Evolutionary conservation across 1,139 yeast species (phyloP), one percentile per base, ranked within the genome.

Genomic region (Groenewaldozyma auringiensis): DNA sequence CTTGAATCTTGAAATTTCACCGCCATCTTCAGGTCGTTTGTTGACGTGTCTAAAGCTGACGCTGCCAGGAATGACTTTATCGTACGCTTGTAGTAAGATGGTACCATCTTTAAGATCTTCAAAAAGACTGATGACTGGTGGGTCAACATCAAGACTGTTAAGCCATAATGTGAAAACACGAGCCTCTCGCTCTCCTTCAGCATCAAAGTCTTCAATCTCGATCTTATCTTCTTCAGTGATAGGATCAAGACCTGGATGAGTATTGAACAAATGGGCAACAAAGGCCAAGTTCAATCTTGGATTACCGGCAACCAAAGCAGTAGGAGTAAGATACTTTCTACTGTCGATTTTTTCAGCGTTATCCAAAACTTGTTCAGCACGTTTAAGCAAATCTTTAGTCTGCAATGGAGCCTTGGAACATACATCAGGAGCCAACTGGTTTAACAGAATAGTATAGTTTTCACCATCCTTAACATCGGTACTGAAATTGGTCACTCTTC

Each of bases 141-240:
- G 97, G 53, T 89, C 94, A 16, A 92, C 97, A 58, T 94, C 97
- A 59, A 92, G 76, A 1, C 96, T 87, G 67, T 92, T 92, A 62
- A 92, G 78, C 98, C 98, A 92, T 58, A 92, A 72, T 11, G 98
- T 94, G 68, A 92, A 92, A 3, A 92, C 99, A 64, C 99, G 80
- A 1, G 98, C 98, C 70, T 92, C 99, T 70, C 98, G 83, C 70
- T 92, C 99, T 52, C 99, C 99, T 69, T 94, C 98, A 16, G 98
- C 98, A 64, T 92, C 99, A 60, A 94, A 92, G 56, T 88, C 98
- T 61, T 79, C 84, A 42, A 70, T 64, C 64, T 83, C 92, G 57
- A 89, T 85, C 59, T 81, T 83, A 64, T 92, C 98, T 50, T 75
- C 78, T 66, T 92, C 98, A 61, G 87, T 94, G 54, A 92, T 78